Evolutionary conservation across 1,284 basidiomycete genomes (phyloP).

Genomic region (Cerioporus squamosus): DNA sequence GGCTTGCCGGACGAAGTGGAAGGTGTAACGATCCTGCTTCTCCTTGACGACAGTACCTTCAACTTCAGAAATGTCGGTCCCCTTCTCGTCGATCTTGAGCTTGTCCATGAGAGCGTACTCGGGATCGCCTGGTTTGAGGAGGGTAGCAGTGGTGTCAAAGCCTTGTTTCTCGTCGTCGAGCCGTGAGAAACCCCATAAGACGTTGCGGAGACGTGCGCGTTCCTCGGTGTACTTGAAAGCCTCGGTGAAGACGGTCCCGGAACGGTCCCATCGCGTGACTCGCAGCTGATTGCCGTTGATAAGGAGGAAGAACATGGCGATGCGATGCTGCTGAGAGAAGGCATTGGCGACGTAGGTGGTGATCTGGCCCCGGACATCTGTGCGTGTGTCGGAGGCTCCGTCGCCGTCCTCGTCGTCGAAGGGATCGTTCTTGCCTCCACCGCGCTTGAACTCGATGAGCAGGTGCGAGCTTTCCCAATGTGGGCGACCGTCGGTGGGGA

Average conservation of each 20-base stretch:
- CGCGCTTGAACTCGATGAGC: conserved; percentile 5
- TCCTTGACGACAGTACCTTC: background rate
- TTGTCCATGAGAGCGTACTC: background rate
- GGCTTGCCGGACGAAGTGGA: conserved; percentile 4
- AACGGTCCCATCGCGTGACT: background rate
- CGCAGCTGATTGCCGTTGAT: background rate
- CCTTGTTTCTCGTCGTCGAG: background rate
- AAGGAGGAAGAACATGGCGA: background rate
- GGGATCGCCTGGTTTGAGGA: background rate
- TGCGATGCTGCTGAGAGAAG: background rate
- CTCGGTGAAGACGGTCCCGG: conserved; percentile 4
- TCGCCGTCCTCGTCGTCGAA: conserved; percentile 3
- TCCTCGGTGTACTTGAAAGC: background rate
- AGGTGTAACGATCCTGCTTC: background rate
- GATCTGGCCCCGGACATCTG: background rate
- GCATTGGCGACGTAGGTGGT: background rate
- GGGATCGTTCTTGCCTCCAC: background rate
- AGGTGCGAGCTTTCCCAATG: background rate
- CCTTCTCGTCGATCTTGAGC: background rate
- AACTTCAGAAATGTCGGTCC: background rate
- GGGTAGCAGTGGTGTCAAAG: background rate
- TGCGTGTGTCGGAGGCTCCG: background rate
- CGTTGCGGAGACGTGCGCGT: background rate
- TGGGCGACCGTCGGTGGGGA: background rate
- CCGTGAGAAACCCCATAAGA: background rate